A percentile compares a stretch with the other conserved stretches of the same genome.
phyloP scores from a whole-genome alignment of 352 stramenopile genomes.

The Nothophytophthora sp. region DNA sequence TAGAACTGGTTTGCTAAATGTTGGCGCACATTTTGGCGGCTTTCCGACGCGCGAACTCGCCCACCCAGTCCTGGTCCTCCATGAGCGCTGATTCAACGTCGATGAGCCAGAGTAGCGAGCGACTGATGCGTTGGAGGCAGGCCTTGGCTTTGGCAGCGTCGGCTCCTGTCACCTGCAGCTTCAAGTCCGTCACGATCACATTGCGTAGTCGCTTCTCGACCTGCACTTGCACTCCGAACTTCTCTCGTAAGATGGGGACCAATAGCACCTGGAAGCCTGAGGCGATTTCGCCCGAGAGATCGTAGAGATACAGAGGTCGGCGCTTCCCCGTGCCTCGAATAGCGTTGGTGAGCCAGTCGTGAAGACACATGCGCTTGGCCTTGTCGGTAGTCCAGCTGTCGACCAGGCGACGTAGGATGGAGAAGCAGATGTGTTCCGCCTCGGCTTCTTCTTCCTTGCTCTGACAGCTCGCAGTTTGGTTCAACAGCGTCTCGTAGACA shows the following conservation, averaged over 20 bases:
- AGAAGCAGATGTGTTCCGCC: slow-evolving; percentile 59
- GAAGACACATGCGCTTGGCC: slow-evolving; percentile 66
- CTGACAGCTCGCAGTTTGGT: slow-evolving; percentile 16
- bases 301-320: slow-evolving; percentile 53
- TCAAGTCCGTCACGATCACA: slow-evolving; percentile 65
- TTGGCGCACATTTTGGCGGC: slow-evolving; percentile 33
- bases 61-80: slow-evolving; percentile 45
- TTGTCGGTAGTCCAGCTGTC: slow-evolving; percentile 74
- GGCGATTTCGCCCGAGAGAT: slow-evolving; percentile 63
- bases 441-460: slow-evolving; percentile 42
- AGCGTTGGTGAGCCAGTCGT: slow-evolving; percentile 75
- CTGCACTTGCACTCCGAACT: slow-evolving; percentile 58
- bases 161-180: slow-evolving; percentile 36
- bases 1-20: slow-evolving; percentile 20
- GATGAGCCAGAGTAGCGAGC: slow-evolving; percentile 53
- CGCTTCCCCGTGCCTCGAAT: slow-evolving; percentile 57
- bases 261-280: slow-evolving; percentile 63
- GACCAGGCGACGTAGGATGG: slow-evolving; percentile 53
- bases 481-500: slow-evolving; percentile 48
- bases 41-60: slow-evolving; percentile 34
- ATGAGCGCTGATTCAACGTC: slow-evolving; percentile 44
- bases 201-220: slow-evolving; percentile 60
- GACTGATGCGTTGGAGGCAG: slow-evolving; percentile 53
- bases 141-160: slow-evolving; percentile 29
- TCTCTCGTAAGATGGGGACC: slow-evolving; percentile 55